Evolutionary conservation across 139 green algal genomes (phyloP).

Genomic region (Micractinium conductrix): DNA sequence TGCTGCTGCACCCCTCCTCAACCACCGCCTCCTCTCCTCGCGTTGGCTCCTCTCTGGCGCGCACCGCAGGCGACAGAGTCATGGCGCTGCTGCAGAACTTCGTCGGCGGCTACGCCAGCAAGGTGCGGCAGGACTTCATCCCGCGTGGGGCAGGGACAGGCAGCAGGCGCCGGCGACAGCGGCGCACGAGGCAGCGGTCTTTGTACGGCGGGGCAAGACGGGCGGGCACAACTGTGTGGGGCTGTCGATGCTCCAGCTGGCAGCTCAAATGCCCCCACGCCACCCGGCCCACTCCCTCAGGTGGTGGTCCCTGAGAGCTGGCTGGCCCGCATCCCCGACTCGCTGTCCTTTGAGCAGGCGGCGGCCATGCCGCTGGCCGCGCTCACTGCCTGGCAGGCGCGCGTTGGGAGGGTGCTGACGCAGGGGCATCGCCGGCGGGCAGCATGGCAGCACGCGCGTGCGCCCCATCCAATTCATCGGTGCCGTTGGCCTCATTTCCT

Average conservation of each 20-base stretch:
- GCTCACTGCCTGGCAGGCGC: conserved; percentile 38
- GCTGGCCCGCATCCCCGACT: conserved; percentile 15
- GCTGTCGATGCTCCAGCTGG: background rate
- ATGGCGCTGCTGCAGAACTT: background rate
- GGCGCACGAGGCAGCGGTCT: background rate
- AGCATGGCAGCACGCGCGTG: background rate
- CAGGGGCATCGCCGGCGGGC: too few relatives aligned
- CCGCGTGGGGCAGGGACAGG: background rate
- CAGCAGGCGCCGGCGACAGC: background rate
- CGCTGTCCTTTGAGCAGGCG: conserved; percentile 14
- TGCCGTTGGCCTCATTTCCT: background rate
- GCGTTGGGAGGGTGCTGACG: too few relatives aligned
- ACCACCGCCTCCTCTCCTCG: background rate
- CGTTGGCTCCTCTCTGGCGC: background rate
- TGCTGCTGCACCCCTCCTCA: background rate
- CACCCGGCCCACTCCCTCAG: too few relatives aligned
- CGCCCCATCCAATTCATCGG: too few relatives aligned
- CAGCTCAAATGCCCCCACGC: too few relatives aligned
- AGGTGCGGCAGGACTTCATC: too few relatives aligned
- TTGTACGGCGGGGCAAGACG: too few relatives aligned
- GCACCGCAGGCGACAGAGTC: background rate
- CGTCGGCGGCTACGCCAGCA: background rate
- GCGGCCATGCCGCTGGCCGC: conserved; percentile 33
- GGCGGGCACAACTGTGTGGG: too few relatives aligned
- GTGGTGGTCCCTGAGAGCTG: conserved; percentile 13